Evolutionary conservation across 495 filamentous ascomycete species (phyloP), one percentile per base, ranked within the genome.

Genomic region (Podospora fimiseda): DNA sequence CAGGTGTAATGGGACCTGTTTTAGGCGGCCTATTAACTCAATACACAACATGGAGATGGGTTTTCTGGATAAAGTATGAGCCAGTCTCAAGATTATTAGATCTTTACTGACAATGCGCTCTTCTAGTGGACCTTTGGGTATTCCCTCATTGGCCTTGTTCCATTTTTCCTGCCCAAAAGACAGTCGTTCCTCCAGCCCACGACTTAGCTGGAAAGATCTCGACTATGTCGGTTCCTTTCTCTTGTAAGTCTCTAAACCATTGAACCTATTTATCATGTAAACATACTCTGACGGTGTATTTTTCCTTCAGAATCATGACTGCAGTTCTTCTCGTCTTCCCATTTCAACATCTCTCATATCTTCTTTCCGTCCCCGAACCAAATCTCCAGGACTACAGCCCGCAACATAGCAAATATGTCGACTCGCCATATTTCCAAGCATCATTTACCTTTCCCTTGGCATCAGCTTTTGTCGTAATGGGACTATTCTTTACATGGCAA

Each of bases 21-120:
- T 63, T 87, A 5, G 84, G 85, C 6, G 85, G 85, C 18, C 62
- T 77, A 0, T 75, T 88, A 53, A 78, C 84, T 0, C 58, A 86
- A 41, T 72, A 75, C 20, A 64, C 80, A 0, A 73, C 70, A 16
- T 88, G 85, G 85, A 60, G 84, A 44, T 88, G 85, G 84, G 73
- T 74, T 1, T 88, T 84, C 63, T 87, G 80, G 80, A 79, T 88
- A 66, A 87, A 87, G 68, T 70, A 13, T 38, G 63, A 40, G 23
- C 39, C 6, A 11, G 15, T 5, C 1, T 19, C 11, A 11, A 30
- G 39, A 70, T 20, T n/a, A n/a, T 23, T 14, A 22, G 9, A n/a
- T 6, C n/a, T 2, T 13, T 38, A 16, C 53, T 58, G 5, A 63
- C 58, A 1, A 3, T 20, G 60, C 60, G n/a, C n/a, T n/a, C n/a